Base-by-base conservation (phyloP, 108 stramenopile species). In the Nitzschia sp. region DNA sequence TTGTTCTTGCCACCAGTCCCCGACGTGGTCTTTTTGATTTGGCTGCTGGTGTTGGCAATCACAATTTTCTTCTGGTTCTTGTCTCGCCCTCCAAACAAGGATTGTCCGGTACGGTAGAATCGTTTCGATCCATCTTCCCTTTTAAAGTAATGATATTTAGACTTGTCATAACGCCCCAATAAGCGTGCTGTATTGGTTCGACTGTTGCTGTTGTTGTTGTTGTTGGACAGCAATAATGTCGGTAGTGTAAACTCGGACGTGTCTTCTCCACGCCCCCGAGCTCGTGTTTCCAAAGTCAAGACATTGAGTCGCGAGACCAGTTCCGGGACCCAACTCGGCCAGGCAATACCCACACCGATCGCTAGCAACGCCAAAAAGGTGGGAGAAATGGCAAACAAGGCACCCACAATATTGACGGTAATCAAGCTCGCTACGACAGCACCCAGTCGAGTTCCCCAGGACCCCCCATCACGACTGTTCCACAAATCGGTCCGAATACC, bases 251-350 rank as follows among this genome's bases (percentile, higher is more conserved):
- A n/a, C n/a, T n/a, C n/a, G n/a, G n/a, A n/a, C 19, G 17, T 47
- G 8, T 63, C 53, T 21, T 74, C 69, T 1, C 59, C 66, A 45
- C 58, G 53, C 25, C 83, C 83, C 16, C 61, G 68, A 11, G 76
- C 73, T 16, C 65, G 29, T 25, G 70, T 74, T 25, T 84, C 77
- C 2, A 50, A 34, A 16, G 29, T 29, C 4, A 75, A 56, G 19
- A 26, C 50, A 31, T 30, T 11, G 2, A 77, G n/a, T 17, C 76
- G 68, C 26, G 65, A 48, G 0, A 54, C 32, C 17, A 74, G 52
- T 58, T 81, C 76, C 2, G 63, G 17, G 1, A 71, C 56, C 86
- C 86, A 84, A 2, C 69, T 73, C 28, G 86, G 86, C 77, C 73
- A 87, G 41, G 71, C 33, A 50, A 87, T 55, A 17, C 67, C 70